Base-by-base conservation (phyloP, 192 early-diverging fungal species). In the Neocallimastix lanati region DNA sequence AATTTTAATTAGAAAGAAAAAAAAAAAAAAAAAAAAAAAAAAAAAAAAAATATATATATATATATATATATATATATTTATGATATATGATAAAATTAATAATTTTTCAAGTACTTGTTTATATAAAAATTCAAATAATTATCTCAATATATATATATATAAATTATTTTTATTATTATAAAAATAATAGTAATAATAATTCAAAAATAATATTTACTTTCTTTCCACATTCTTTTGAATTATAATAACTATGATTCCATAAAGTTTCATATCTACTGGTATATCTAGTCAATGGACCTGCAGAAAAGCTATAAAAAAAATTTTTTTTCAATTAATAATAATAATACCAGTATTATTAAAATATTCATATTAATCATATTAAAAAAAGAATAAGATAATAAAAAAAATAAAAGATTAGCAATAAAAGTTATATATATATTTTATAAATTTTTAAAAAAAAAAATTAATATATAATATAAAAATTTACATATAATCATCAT, bases 281-380 rank as follows among this genome's bases (percentile, higher is more conserved):
- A 79, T 88, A 89, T 78, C 88, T 88, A 27, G 87, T 87, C 12
- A 87, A 77, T 40, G 80, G 83, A 28, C 88, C 88, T 2, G 88
- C 88, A 15, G 85, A 67, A 16, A 67, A 67, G n/a, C 50, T 33
- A 33, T 33, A 33, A 6, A 11, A 6, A 33, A 6, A 33, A 6
- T 6, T 33, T 33, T 33, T 6, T 33, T 33, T 33, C 11, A 33
- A 33, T 33, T 6, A 6, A 6, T 33, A 33, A 33, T 33, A 33
- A 33, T 33, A 33, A 33, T 67, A 67, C n/a, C 21, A 50, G 21
- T 50, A 50, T 50, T 50, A 2, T 21, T 50, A 50, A 21, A 13
- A 21, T 21, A 50, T 21, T 50, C 1, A 2, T 13, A 50, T 50
- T 21, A 50, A 50, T 21, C 14, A 28, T 15, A 7, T 82, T 9